These are phyloP conservation scores for Breynia disticha DNA, from an alignment of 441 rosid species.

Conservation along the genomic window DNA sequence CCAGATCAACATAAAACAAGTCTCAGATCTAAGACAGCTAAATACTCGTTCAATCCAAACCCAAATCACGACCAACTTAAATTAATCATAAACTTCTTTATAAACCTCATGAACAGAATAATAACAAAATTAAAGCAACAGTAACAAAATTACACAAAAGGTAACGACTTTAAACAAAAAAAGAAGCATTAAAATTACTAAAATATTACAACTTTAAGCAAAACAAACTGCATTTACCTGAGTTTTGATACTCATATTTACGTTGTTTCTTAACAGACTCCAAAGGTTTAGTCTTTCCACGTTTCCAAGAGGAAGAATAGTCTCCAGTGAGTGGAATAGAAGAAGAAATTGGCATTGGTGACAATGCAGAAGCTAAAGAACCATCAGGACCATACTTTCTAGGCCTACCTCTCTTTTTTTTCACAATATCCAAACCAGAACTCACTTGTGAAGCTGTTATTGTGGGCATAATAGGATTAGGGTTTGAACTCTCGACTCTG, in stretches of 20 bases:
- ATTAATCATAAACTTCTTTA: too few species aligned
- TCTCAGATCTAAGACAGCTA: not conserved
- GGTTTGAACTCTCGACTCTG: constrained; percentile 34
- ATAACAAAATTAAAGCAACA: not conserved
- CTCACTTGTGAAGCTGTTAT: not conserved
- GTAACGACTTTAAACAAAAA: too few species aligned
- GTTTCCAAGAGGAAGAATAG: constrained; percentile 37
- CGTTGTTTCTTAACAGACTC: constrained; percentile 49
- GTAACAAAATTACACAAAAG: not conserved
- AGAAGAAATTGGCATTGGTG: constrained; percentile 66
- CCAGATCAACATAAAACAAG: not conserved
- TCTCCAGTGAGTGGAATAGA: constrained; percentile 58
- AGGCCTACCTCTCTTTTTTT: constrained; percentile 90
- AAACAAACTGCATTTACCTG: constrained; percentile 25
- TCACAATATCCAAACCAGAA: constrained; percentile 28
- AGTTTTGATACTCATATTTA: constrained; percentile 33
- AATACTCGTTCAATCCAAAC: not conserved
- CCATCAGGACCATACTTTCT: constrained; percentile 80
- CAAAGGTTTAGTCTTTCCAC: constrained; percentile 43
- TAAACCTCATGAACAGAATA: too few species aligned
- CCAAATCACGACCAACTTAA: not conserved
- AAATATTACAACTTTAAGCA: not conserved
- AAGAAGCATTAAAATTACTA: too few species aligned
- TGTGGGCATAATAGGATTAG: constrained; percentile 5
- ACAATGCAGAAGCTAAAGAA: constrained; percentile 33